Evolutionary conservation across 2,329 filamentous ascomycete genomes (phyloP), one percentile per base, ranked within the genome.

Genomic region (Venturia oleaginea): DNA sequence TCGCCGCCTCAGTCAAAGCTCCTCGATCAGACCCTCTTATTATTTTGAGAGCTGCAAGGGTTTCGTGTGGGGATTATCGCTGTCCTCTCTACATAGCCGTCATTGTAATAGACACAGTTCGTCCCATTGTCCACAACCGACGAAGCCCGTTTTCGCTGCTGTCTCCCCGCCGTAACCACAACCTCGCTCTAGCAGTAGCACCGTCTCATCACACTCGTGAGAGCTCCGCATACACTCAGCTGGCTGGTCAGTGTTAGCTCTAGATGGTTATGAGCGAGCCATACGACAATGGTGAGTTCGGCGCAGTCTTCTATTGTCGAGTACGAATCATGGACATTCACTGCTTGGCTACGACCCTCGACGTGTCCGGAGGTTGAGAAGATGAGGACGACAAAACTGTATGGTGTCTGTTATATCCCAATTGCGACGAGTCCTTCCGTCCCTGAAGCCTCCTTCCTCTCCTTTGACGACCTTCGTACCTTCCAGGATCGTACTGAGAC

Each of bases 181-280:
- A 32, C 51, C 51, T 13, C 27, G 15, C 19, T 24, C 8, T 2
- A 22, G 19, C 27, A 24, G 5, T 54, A 5, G 51, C 27, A 57
- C 27, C 51, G n/a, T 30, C 51, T 34, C 51, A 27, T 30, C 51
- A 22, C 51, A 27, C 34, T 22, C 15, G 51, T n/a, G 51, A 57
- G 51, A 32, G 51, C 51, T 57, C 51, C 15, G 30, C 51, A 57
- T n/a, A 57, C 30, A 57, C 51, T 57, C 51, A 19, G 51, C 51
- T 34, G 51, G 40, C 59, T 40, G 32, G 40, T 62, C 65, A 62
- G 51, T 55, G 37, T 48, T 65, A 68, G 71, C 71, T 72, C 68
- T 68, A 68, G 68, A 75, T 66, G 73, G 73, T 73, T 72, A 76
- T 76, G 74, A 75, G 72, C 73, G 71, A 69, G 72, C 72, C 71